A percentile compares a stretch with the other conserved stretches of the same genome.
Conservation (phyloP, 306 rosid species). For the Cicer pinnatifidum region DNA sequence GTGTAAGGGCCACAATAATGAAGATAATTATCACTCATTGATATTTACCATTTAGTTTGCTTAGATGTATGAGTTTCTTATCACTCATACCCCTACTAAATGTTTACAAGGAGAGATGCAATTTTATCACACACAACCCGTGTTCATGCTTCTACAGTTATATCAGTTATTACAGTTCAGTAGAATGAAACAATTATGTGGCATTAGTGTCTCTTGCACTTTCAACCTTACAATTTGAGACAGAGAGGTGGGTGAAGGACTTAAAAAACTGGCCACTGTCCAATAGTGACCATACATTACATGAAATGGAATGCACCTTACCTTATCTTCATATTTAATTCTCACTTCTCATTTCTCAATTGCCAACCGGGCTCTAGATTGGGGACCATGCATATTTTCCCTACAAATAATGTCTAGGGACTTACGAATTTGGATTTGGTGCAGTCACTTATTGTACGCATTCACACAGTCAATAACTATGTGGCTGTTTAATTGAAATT, state of each 20-base stretch:
- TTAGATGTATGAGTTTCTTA: neutral
- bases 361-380: slow-evolving; percentile 34
- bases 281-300: slow-evolving; percentile 44
- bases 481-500: no score
- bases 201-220: slow-evolving; percentile 29
- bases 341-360: slow-evolving; percentile 29
- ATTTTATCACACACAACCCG: slow-evolving; percentile 36
- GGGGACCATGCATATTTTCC: slow-evolving; percentile 50
- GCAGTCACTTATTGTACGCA: no score
- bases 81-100: neutral
- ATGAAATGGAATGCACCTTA: slow-evolving; percentile 51
- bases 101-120: neutral
- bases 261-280: slow-evolving; percentile 47
- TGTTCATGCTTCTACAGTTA: slow-evolving; percentile 31
- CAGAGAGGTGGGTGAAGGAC: slow-evolving; percentile 55
- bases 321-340: slow-evolving; percentile 47
- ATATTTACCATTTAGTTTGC: no score
- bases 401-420: neutral
- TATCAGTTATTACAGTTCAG: slow-evolving; percentile 20
- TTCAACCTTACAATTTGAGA: slow-evolving; percentile 26
- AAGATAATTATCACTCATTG: no score
- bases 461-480: no score
- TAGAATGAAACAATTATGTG: slow-evolving; percentile 6
- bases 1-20: no score
- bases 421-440: no score